Evolutionary conservation across 2,329 filamentous ascomycete species (phyloP).

Genomic region (Verticillium nonalfalfae): DNA sequence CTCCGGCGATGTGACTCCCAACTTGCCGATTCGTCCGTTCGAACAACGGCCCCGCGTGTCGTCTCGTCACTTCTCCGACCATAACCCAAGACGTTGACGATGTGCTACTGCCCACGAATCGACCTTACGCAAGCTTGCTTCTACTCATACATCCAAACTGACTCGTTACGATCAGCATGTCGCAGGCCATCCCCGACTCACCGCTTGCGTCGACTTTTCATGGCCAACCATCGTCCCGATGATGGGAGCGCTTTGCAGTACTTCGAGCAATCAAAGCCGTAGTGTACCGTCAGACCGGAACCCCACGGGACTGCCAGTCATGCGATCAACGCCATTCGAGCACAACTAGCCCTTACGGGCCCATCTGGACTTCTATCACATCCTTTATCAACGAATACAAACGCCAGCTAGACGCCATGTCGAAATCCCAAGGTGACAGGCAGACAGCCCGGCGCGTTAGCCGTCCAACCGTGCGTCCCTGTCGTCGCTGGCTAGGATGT

Average conservation of each 20-base stretch:
- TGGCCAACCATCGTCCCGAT: neutral
- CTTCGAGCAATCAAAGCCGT: neutral
- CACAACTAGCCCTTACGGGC: neutral
- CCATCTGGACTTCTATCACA: neutral
- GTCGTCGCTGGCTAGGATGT: neutral
- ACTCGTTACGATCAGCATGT: neutral
- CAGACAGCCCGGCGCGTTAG: neutral
- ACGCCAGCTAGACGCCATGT: neutral
- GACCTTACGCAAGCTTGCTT: neutral
- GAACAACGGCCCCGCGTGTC: neutral
- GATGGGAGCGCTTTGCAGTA: neutral
- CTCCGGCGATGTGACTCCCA: neutral
- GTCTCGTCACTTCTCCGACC: neutral
- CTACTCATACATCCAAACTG: neutral
- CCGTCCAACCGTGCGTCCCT: neutral
- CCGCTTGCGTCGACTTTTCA: neutral
- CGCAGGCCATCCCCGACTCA: neutral
- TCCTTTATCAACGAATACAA: neutral
- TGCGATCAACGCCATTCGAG: neutral
- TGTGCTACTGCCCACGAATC: neutral
- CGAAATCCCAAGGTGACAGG: neutral
- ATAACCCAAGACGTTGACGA: neutral
- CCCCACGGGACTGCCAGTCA: neutral
- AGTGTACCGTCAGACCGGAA: neutral
- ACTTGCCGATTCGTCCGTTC: too few species aligned